Percentiles rank a stretch among this genome's conserved stretches.
phyloP scores from a whole-genome alignment of 202 grass and related monocot species.

The Schoenoplectus triqueter region DNA sequence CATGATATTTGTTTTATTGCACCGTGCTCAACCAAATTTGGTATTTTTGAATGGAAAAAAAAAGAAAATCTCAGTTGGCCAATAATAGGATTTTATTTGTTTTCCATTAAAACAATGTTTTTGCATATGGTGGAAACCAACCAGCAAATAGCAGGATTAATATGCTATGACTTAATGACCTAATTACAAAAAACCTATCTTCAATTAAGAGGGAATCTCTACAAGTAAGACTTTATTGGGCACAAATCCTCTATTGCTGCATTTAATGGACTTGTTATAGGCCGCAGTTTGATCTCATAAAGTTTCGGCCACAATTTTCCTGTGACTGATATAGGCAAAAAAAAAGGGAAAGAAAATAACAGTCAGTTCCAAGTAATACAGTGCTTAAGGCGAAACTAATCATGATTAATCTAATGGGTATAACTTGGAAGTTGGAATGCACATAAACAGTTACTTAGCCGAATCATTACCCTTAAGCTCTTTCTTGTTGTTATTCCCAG shows the following conservation, averaged over 20 bases:
- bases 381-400: neutral
- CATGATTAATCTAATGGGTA: neutral
- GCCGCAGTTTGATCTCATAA: constrained; percentile 48
- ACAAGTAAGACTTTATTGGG: neutral
- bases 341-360: too few species aligned
- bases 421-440: neutral
- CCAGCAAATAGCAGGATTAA: neutral
- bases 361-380: too few species aligned
- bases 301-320: constrained; percentile 70
- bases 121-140: neutral
- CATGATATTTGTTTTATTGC: constrained; percentile 1
- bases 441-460: neutral
- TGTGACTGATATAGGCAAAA: constrained; percentile 49
- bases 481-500: constrained; percentile 16
- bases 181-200: constrained; percentile 15
- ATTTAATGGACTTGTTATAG: constrained; percentile 31
- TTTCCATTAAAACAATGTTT: neutral
- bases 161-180: neutral
- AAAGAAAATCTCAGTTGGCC: neutral
- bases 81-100: constrained; percentile 4
- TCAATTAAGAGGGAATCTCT: constrained; percentile 6
- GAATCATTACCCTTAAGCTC: neutral
- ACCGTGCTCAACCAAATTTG: neutral
- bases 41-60: neutral
- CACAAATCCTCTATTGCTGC: constrained; percentile 44